Evolutionary conservation across 2,329 filamentous ascomycete genomes (phyloP), one percentile per base, ranked within the genome.

Genomic region (Amphichorda felina): DNA sequence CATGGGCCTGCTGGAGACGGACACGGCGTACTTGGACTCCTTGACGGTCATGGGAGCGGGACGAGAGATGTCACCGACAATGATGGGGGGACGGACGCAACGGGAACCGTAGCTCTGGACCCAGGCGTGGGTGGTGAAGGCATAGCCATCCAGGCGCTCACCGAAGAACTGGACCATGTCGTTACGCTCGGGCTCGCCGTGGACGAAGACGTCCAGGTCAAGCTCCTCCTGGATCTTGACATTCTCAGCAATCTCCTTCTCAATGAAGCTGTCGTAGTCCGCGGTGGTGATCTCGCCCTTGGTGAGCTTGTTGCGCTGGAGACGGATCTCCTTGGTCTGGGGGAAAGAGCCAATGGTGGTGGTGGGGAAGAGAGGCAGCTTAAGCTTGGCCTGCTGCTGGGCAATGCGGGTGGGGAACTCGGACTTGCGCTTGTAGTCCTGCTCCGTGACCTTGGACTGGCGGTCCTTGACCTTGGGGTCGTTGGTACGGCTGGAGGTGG

Each of bases 161-260:
- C 91, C 91, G 53, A 98, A 98, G 80, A 95, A 98, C 69, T 98
- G 91, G 36, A 98, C 91, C 91, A 98, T 98, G 79, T 98, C 91
- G 71, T 98, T 98, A 64, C 91, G 87, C 79, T 98, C 91, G 41
- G 91, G 91, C 76, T 98, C 91, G 60, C 91, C 91, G 72, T 98
- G 91, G 46, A 98, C 91, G 59, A 83, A 85, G 61, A 98, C 91
- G 52, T 98, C 91, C 37, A 98, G 81, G 63, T 78, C 87, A 55
- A 98, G 88, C 71, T 96, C 91, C 55, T 96, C 87, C 71, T 98
- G 91, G 64, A 96, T 84, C 73, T 87, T 84, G 66, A 98, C 76
- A 57, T 89, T 86, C 44, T 93, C 81, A 55, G 86, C 72, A 53
- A 98, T 98, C 77, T 98, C 91, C 74, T 94, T 83, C 76, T 96